Evolutionary conservation across 2,329 filamentous ascomycete species (phyloP), one percentile per base, ranked within the genome.

Genomic region (Lasiodiplodia citricola): DNA sequence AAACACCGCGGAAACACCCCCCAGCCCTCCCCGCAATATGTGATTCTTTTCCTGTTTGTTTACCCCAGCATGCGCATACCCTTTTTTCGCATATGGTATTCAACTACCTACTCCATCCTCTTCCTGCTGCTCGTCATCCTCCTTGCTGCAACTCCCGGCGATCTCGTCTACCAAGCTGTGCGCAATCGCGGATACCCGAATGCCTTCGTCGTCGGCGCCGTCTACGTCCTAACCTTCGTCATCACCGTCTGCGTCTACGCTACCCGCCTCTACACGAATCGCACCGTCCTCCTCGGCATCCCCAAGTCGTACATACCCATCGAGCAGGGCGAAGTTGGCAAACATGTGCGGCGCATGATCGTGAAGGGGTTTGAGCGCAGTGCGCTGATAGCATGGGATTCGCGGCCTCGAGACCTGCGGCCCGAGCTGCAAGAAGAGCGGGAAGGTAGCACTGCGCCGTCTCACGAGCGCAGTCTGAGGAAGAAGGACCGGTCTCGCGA

Each of bases 251-350:
- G 97, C 74, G 88, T 97, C 74, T 97, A 97, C 79, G 87, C 90
- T 67, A 88, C 90, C 66, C 87, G 96, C n/a, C 87, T 97, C 23
- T 97, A 95, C 80, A 92, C 95, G 66, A 96, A 93, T 75, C 89
- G 92, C 71, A 91, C 87, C 56, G 89, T 92, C 10, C 86, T 98
- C 10, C 88, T 90, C 21, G 90, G 88, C 4, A 97, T 99, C 69
- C 96, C 96, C 1, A 96, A 95, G 79, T 84, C 88, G 66, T 96
- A 92, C 87, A 87, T 97, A 18, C 94, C 94, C 0, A 86, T 97
- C 71, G 93, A 96, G 73, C 92, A 93, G 77, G 92, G 91, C 72
- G 94, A 97, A 77, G 87, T 97, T 55, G 88, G 87, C 55, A 90
- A 89, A 72, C 86, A 86, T 67, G 93, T 97, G 50, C 86, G 92